Conservation (phyloP, 2,329 filamentous ascomycete species). For the Leptosphaerulina australis region DNA sequence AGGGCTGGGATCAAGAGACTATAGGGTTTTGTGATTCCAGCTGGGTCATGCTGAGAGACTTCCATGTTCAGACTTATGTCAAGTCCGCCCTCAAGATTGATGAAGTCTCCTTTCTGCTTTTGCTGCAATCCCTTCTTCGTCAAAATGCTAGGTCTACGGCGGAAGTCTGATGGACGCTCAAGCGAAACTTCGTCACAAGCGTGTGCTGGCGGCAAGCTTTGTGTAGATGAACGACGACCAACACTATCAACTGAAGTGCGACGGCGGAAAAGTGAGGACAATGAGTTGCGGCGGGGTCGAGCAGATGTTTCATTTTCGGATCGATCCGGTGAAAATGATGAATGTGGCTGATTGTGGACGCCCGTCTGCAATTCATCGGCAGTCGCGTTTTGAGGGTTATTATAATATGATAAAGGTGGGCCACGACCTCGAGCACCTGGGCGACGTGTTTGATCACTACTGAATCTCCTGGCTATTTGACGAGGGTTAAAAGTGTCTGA, state of each 20-base stretch:
- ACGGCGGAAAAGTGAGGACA: slow-evolving; percentile 44
- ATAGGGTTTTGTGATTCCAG: slow-evolving; percentile 87
- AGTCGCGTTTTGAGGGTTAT: slow-evolving; percentile 44
- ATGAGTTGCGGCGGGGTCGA: slow-evolving; percentile 43
- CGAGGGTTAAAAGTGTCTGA: slow-evolving; percentile 48
- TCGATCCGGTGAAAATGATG: slow-evolving; percentile 46
- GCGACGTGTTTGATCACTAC: slow-evolving; percentile 34
- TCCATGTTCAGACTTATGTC: slow-evolving; percentile 91
- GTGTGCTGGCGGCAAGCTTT: slow-evolving; percentile 27
- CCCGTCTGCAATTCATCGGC: slow-evolving; percentile 39
- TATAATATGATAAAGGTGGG: slow-evolving; percentile 48
- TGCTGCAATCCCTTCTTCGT: slow-evolving; percentile 49
- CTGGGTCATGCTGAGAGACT: slow-evolving; percentile 81
- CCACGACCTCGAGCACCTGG: slow-evolving; percentile 34
- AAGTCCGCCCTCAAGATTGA: slow-evolving; percentile 82
- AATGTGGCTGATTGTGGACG: slow-evolving; percentile 34
- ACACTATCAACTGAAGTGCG: slow-evolving; percentile 40
- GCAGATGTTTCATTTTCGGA: slow-evolving; percentile 33
- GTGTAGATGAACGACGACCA: slow-evolving; percentile 33
- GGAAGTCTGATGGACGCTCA: slow-evolving; percentile 50
- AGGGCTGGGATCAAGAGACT: slow-evolving; percentile 82
- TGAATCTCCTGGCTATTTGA: slow-evolving; percentile 52
- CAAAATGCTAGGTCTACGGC: slow-evolving; percentile 53
- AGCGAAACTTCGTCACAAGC: slow-evolving; percentile 22
- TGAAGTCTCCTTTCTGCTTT: slow-evolving; percentile 40